Evolutionary conservation across 2,329 filamentous ascomycete genomes (phyloP).

Genomic region (Aspergillus neoniger): DNA sequence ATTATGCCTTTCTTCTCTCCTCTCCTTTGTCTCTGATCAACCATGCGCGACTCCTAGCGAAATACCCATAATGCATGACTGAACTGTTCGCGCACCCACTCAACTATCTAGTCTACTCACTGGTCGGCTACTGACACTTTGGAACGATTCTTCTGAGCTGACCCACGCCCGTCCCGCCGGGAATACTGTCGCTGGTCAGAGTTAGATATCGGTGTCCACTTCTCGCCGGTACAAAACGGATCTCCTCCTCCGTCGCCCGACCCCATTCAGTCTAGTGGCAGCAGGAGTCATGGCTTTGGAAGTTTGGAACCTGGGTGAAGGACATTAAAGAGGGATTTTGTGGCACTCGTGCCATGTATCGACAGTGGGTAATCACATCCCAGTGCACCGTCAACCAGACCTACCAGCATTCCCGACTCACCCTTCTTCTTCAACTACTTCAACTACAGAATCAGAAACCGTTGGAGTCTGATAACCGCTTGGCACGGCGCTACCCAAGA

Average conservation of each 20-base stretch:
- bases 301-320: too few relatives aligned
- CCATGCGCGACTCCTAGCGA: not conserved
- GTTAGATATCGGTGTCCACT: slow-evolving; percentile 1
- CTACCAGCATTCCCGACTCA: not conserved
- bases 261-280: not conserved
- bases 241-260: not conserved
- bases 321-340: too few relatives aligned
- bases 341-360: not conserved
- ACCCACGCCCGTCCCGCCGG: slow-evolving; percentile 7
- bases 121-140: slow-evolving; percentile 5
- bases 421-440: not conserved
- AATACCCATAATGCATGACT: not conserved
- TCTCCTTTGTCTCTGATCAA: slow-evolving; percentile 1
- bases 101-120: not conserved
- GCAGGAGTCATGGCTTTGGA: too few relatives aligned
- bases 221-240: not conserved
- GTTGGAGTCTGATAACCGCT: slow-evolving; percentile 1
- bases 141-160: slow-evolving; percentile 1
- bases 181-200: not conserved
- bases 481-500: slow-evolving; percentile 7
- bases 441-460: not conserved
- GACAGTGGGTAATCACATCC: not conserved
- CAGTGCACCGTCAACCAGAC: not conserved
- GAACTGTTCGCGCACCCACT: not conserved
- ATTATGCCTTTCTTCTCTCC: not conserved